phyloP scores from a whole-genome alignment of 2,329 filamentous ascomycete genomes.

The Colletotrichum spaethianum region DNA sequence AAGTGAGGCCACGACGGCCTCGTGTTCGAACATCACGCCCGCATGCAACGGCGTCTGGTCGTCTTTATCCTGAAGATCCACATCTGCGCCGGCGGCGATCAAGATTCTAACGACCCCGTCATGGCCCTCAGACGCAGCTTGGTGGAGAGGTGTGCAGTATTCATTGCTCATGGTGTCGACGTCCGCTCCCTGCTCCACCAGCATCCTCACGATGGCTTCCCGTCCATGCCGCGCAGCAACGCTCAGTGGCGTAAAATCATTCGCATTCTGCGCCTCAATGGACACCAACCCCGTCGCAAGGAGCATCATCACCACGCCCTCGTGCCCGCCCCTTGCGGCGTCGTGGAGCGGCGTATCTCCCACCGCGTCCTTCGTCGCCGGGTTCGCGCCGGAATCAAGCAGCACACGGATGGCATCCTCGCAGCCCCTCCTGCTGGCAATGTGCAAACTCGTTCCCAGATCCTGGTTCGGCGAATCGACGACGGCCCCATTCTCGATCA shows the following conservation, averaged over 20 bases:
- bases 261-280: slow-evolving; percentile 40
- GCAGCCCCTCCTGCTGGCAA: slow-evolving; percentile 30
- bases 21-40: slow-evolving; percentile 43
- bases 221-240: slow-evolving; percentile 41
- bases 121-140: slow-evolving; percentile 42
- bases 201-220: slow-evolving; percentile 41
- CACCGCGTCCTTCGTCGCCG: slow-evolving; percentile 40
- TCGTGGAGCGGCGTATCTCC: slow-evolving; percentile 42
- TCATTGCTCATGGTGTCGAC: slow-evolving; percentile 40
- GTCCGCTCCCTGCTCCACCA: slow-evolving; percentile 43
- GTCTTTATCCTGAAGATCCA: slow-evolving; percentile 41
- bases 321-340: slow-evolving; percentile 38
- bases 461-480: slow-evolving; percentile 40
- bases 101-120: slow-evolving; percentile 36
- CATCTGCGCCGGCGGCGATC: slow-evolving; percentile 43
- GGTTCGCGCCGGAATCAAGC: slow-evolving; percentile 38
- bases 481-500: slow-evolving; percentile 38
- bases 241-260: slow-evolving; percentile 42
- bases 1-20: slow-evolving; percentile 37
- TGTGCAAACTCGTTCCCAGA: slow-evolving; percentile 40
- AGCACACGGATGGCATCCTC: slow-evolving; percentile 17
- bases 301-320: slow-evolving; percentile 36
- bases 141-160: slow-evolving; percentile 42
- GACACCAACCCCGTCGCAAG: slow-evolving; percentile 39
- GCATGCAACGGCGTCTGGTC: slow-evolving; percentile 42